phyloP scores from a whole-genome alignment of 2,329 filamentous ascomycete genomes.

The Didymellaceae sp. region DNA sequence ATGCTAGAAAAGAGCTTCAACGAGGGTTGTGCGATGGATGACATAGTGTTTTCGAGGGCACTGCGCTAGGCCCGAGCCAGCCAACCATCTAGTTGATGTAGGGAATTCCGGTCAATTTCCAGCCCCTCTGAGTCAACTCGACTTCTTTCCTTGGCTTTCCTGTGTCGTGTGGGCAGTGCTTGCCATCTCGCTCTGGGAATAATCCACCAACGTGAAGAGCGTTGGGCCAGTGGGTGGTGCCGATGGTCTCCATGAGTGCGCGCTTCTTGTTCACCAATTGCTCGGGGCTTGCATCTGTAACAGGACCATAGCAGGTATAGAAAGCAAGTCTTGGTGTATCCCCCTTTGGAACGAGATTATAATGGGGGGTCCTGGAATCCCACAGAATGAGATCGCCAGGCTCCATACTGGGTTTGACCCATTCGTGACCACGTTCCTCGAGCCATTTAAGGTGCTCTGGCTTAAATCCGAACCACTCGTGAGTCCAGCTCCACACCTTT shows the following conservation, averaged over 20 bases:
- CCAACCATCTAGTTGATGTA: neutral
- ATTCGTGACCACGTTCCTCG: neutral
- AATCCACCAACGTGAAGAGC: slow-evolving; percentile 2
- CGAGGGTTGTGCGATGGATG: too few species aligned
- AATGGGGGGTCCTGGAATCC: neutral
- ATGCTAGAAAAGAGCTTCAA: too few species aligned
- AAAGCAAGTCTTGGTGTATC: neutral
- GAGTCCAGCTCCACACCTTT: slow-evolving; percentile 1
- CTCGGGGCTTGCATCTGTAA: neutral
- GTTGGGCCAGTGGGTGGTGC: slow-evolving; percentile 3
- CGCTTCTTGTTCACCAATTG: slow-evolving; percentile 1
- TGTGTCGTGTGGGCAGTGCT: neutral
- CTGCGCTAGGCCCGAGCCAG: too few species aligned
- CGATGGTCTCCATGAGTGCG: neutral
- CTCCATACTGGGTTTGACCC: neutral
- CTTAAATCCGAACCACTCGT: slow-evolving; percentile 3
- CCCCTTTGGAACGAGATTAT: neutral
- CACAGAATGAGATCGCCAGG: neutral
- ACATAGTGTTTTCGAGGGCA: too few species aligned
- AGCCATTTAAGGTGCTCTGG: neutral
- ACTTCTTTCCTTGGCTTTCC: slow-evolving; percentile 1
- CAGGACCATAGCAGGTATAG: neutral
- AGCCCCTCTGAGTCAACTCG: neutral
- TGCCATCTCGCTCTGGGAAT: neutral
- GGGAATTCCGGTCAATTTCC: neutral